Conservation (phyloP, 768 basidiomycete species). For the Lentinula sp. region DNA sequence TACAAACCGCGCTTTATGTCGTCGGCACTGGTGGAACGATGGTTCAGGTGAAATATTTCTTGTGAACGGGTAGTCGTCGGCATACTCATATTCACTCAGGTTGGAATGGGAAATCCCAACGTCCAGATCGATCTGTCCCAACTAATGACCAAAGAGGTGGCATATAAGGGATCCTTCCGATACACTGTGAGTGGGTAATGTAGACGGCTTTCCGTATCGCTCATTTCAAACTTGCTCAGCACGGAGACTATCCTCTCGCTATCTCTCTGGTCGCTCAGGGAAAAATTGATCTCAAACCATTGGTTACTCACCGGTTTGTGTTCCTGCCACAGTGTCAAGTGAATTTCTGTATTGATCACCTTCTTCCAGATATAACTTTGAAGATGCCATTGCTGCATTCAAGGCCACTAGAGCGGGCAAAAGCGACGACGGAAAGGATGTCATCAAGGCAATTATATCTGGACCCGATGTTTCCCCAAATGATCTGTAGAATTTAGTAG, state of each 20-base stretch:
- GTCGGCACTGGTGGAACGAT: conserved; percentile 72
- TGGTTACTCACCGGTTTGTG: conserved; percentile 80
- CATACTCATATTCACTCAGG: conserved; percentile 32
- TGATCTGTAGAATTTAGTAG: conserved; percentile 21
- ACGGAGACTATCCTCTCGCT: conserved; percentile 81
- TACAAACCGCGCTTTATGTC: conserved; percentile 78
- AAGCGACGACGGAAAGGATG: conserved; percentile 78
- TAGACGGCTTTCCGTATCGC: background rate
- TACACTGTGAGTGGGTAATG: conserved; percentile 50
- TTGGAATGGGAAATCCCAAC: conserved; percentile 83
- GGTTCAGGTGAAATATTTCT: conserved; percentile 45
- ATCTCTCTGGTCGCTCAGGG: conserved; percentile 80
- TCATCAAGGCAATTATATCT: conserved; percentile 88
- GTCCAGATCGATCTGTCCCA: conserved; percentile 67
- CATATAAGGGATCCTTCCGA: conserved; percentile 88
- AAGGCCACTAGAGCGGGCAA: conserved; percentile 73
- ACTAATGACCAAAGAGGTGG: conserved; percentile 73
- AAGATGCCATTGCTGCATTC: conserved; percentile 77
- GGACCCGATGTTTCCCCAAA: conserved; percentile 60
- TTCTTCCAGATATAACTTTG: conserved; percentile 62
- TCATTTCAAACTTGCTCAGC: conserved; percentile 27
- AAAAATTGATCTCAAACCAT: conserved; percentile 78
- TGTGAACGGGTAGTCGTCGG: background rate
- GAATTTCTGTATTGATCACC: background rate
- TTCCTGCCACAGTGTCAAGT: background rate